phyloP scores from a whole-genome alignment of 352 stramenopile genomes.

The Phytophthora vignae region DNA sequence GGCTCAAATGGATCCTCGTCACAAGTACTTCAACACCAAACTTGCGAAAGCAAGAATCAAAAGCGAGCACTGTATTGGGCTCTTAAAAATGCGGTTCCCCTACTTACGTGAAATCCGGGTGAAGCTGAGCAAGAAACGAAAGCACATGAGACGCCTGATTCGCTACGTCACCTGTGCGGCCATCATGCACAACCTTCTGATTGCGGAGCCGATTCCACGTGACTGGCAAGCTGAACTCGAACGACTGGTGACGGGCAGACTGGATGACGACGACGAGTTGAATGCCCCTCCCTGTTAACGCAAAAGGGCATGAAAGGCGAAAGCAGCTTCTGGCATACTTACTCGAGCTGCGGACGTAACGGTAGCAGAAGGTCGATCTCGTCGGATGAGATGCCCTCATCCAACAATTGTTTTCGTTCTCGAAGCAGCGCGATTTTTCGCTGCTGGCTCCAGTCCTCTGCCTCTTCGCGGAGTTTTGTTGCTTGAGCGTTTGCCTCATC shows the following conservation, averaged over 20 bases:
- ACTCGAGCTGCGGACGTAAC: constrained; percentile 13
- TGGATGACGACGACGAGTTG: constrained; percentile 29
- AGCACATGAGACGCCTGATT: constrained; percentile 28
- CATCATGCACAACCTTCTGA: constrained; percentile 36
- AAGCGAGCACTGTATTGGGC: constrained; percentile 35
- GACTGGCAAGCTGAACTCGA: constrained; percentile 14
- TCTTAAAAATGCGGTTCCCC: constrained; percentile 36
- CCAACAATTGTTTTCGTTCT: constrained; percentile 18
- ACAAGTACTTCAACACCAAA: constrained; percentile 31
- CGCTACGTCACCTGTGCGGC: constrained; percentile 20
- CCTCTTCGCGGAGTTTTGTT: constrained; percentile 21
- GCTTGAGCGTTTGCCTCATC: constrained; percentile 20
- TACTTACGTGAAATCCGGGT: constrained; percentile 27
- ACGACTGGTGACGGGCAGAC: background rate
- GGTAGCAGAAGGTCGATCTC: constrained; percentile 23
- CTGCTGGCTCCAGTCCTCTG: constrained; percentile 18
- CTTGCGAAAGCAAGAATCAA: constrained; percentile 31
- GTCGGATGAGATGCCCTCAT: constrained; percentile 25
- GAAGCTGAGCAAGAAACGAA: constrained; percentile 18
- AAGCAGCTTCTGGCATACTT: constrained; percentile 25
- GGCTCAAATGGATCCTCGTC: constrained; percentile 6
- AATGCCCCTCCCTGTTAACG: constrained; percentile 17
- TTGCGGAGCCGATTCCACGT: constrained; percentile 21
- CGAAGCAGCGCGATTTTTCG: constrained; percentile 16
- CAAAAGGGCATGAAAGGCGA: constrained; percentile 4